Evolutionary conservation across 768 basidiomycete species (phyloP), one percentile per base, ranked within the genome.

Genomic region (Trametes cingulata): DNA sequence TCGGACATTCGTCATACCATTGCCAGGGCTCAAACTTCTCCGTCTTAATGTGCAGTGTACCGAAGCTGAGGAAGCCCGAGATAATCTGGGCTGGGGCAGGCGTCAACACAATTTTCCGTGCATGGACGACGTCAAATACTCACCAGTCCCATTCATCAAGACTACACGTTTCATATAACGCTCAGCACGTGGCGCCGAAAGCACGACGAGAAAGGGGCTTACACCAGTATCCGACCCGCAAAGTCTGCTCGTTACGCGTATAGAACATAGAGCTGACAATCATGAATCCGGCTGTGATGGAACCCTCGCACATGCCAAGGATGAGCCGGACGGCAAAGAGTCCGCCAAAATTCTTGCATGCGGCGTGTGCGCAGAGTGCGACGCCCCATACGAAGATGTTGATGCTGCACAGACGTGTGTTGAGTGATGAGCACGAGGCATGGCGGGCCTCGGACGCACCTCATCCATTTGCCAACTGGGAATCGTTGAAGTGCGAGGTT

Each of bases 391-490:
- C 67, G 43, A 82, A 76, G 61, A 90, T 87, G 67, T 90, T 90
- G 24, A 85, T 50, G 61, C 86, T 90, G 10, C 9, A 25, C 15
- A 45, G 49, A 47, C 46, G 15, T 6, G 3, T 36, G 14, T 37
- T 14, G 10, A 29, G 19, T 6, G 14, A 52, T 8, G 37, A 19
- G n/a, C n/a, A n/a, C n/a, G n/a, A 35, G 37, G 36, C 6, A 19
- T 3, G 14, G 19, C 17, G 37, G 22, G 37, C 27, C 48, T 6
- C 22, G 27, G 13, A 56, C 75, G 27, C 58, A 82, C 88, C 87
- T 89, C 85, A 91, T 87, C 88, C 88, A 91, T 79, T 82, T 88
- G 10, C 85, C 88, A 8, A 91, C 88, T 0, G 88, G 88, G 66
- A 88, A 89, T 17, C 82, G 79, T 63, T 90, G 88, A 6, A 91